These are phyloP conservation scores for Aspergillus egyptiacus DNA, from an alignment of 495 filamentous ascomycete species.

Conservation along the genomic window DNA sequence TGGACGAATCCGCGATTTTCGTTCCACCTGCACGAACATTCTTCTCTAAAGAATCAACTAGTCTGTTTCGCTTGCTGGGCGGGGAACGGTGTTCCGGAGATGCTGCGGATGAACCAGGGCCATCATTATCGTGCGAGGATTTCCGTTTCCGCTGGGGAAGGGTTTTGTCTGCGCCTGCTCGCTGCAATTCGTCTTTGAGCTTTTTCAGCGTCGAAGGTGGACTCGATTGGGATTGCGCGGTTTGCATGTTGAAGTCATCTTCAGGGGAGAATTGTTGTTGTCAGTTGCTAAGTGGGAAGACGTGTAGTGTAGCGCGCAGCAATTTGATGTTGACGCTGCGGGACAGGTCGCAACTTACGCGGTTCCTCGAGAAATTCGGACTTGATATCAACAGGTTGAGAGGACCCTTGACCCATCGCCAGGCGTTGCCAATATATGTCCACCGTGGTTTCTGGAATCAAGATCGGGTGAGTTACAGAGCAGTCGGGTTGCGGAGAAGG, in stretches of 20 bases:
- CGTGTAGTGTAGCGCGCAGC: background rate
- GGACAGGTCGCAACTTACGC: constrained; percentile 4
- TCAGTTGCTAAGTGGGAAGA: background rate
- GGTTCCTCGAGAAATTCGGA: background rate
- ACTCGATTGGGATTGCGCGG: background rate
- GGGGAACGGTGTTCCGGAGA: background rate
- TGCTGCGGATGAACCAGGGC: background rate
- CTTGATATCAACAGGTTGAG: constrained; percentile 3
- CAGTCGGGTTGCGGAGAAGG: background rate
- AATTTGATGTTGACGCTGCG: background rate
- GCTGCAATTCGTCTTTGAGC: background rate
- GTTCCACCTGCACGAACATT: background rate
- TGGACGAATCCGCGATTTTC: background rate
- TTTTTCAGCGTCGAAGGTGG: background rate
- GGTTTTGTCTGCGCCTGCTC: background rate
- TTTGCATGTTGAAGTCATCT: background rate
- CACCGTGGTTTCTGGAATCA: background rate
- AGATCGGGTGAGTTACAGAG: background rate
- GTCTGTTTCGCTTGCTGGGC: background rate
- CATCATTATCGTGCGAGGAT: background rate
- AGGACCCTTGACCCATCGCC: constrained; percentile 13
- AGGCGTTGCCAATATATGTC: background rate
- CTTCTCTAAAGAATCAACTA: background rate
- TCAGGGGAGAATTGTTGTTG: background rate
- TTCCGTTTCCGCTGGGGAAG: constrained; percentile 9